phyloP scores from a whole-genome alignment of 768 basidiomycete species.

The Sistotremastrum niveocremeum region DNA sequence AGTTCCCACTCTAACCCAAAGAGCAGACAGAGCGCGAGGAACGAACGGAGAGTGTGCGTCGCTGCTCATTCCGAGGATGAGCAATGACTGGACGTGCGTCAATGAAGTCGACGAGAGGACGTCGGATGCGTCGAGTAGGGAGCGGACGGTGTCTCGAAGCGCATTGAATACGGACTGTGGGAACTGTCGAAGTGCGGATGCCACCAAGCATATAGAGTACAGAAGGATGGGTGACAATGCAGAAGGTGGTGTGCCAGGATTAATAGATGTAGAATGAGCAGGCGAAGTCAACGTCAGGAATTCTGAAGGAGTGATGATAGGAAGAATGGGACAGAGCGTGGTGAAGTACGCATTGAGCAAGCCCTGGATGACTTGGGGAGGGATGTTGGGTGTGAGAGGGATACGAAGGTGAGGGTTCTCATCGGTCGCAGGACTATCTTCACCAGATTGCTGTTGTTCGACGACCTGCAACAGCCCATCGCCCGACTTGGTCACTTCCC shows the following conservation, averaged over 20 bases:
- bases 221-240: conserved; percentile 41
- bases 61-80: conserved; percentile 77
- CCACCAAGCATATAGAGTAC: conserved; percentile 89
- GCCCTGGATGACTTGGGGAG: conserved; percentile 63
- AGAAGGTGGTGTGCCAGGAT: conserved; percentile 48
- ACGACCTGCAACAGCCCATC: conserved; percentile 81
- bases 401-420: conserved; percentile 40
- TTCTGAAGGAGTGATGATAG: conserved; percentile 78
- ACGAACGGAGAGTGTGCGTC: conserved; percentile 88
- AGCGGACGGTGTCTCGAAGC: conserved; percentile 78
- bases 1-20: conserved; percentile 76
- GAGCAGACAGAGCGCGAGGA: conserved; percentile 69
- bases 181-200: conserved; percentile 72
- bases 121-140: conserved; percentile 78
- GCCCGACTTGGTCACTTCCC: conserved; percentile 71
- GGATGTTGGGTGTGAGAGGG: conserved; percentile 58
- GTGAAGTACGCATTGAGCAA: conserved; percentile 87
- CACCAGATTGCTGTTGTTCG: conserved; percentile 28
- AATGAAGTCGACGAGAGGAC: conserved; percentile 79
- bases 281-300: conserved; percentile 42
- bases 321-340: conserved; percentile 79
- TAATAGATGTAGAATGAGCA: conserved; percentile 7
- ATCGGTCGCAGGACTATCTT: conserved; percentile 26
- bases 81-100: conserved; percentile 75
- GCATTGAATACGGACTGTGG: conserved; percentile 82